phyloP scores from a whole-genome alignment of 768 basidiomycete species.

The Suillus subluteus region DNA sequence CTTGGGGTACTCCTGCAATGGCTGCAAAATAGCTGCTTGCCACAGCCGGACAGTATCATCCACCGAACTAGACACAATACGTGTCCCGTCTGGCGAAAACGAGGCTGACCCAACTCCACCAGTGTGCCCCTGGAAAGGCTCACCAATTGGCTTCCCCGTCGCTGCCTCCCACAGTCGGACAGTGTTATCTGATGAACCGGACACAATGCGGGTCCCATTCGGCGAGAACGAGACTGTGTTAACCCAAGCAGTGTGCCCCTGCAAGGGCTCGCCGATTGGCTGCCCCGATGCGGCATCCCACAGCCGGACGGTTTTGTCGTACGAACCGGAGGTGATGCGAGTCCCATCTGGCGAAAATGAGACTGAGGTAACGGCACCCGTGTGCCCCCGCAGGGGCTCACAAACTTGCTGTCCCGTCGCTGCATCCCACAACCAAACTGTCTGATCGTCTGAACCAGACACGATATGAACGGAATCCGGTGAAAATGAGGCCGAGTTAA shows the following conservation, averaged over 20 bases:
- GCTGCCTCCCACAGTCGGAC: background rate
- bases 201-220: conserved; percentile 1
- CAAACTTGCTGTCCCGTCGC: conserved; percentile 8
- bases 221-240: conserved; percentile 28
- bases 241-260: conserved; percentile 1
- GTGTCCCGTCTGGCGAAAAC: conserved; percentile 24
- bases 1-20: conserved; percentile 5
- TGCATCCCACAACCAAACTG: conserved; percentile 17
- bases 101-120: background rate
- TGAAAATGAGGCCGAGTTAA: too few relatives aligned
- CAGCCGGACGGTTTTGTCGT: background rate
- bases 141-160: background rate
- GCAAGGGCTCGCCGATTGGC: conserved; percentile 1
- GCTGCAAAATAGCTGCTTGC: background rate
- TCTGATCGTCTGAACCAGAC: background rate
- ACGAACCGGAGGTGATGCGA: conserved; percentile 13
- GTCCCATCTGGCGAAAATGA: conserved; percentile 22
- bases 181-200: conserved; percentile 2
- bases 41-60: background rate
- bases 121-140: background rate
- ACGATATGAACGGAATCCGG: too few relatives aligned
- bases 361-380: conserved; percentile 11
- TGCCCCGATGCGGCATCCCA: background rate
- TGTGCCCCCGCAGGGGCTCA: conserved; percentile 15
- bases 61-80: background rate